Base-by-base conservation (phyloP, 257 asterid genomes). In the Nicotiana noctiflora region DNA sequence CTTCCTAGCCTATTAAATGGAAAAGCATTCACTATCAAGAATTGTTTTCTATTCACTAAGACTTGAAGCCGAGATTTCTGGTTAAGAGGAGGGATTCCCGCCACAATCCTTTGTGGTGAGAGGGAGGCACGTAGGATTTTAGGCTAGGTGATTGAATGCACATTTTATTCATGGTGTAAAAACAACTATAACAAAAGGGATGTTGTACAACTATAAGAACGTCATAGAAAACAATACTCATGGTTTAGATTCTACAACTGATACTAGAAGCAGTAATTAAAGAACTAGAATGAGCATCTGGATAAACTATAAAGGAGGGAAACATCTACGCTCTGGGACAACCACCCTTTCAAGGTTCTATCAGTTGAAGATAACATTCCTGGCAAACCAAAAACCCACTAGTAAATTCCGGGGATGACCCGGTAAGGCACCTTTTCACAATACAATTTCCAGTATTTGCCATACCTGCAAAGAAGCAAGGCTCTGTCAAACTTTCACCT, bases 391-490 rank as follows among this genome's bases (percentile, higher is more conserved):
- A 25, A 79, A 60, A 78, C 11, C n/a, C 83, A 82, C 89, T 88
- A 95, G 89, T 92, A 92, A 72, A 95, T 82, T 53, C 99, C 95
- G 11, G 98, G 97, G 14, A 95, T 34, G 17, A 95, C 63, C 83
- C 92, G 84, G 89, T 87, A 88, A 3, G 95, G 94, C 31, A 93
- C 97, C 93, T 91, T 93, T 68, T 93, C 99, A 17, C 99, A 95
- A 61, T 93, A 95, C 78, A 88, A 52, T 85, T 95, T 95, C 99
- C 99, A 95, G 85, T 90, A 92, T 87, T 92, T 95, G 75, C 97
- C 97, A 44, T 95, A 93, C 95, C 99, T 95, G 92, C 85, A 84
- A 78, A 76, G 51, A 32, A 79, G 12, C 49, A 81, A 27, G 5
- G n/a, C 61, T 70, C 37, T 19, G 44, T 81, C 78, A 82, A 25